Evolutionary conservation across 768 basidiomycete species (phyloP).

Genomic region (Russula olivacea): DNA sequence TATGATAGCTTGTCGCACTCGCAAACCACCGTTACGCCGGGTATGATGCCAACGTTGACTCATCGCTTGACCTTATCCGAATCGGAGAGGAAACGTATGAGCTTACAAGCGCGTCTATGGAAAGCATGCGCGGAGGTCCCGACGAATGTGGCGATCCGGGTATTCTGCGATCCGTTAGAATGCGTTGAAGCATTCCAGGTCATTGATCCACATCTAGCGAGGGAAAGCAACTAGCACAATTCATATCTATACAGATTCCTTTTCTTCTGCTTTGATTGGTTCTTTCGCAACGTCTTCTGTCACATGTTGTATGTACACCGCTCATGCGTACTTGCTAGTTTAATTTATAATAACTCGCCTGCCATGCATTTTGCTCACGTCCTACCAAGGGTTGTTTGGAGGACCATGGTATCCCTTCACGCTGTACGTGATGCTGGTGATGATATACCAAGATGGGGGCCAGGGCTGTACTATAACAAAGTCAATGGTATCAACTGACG

Average conservation of each 20-base stretch:
- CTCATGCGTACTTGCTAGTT: background rate
- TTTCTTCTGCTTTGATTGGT: background rate
- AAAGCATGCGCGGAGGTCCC: conserved; percentile 57
- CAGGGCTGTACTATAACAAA: background rate
- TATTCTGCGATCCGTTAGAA: conserved; percentile 65
- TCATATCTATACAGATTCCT: background rate
- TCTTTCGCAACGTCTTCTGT: background rate
- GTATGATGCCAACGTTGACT: background rate
- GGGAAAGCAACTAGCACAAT: background rate
- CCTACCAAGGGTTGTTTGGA: background rate
- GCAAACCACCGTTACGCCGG: background rate
- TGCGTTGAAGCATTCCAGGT: conserved; percentile 56
- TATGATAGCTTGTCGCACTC: background rate
- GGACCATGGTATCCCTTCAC: background rate
- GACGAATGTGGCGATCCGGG: conserved; percentile 47
- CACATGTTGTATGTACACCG: conserved; percentile 3
- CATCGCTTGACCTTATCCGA: conserved; percentile 36
- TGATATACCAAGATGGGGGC: background rate
- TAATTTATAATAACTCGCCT: background rate
- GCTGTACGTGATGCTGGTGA: background rate
- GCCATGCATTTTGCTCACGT: background rate
- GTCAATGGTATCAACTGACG: background rate
- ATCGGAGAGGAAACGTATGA: conserved; percentile 48
- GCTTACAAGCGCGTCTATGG: conserved; percentile 61
- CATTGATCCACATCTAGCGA: conserved; percentile 9